Evolutionary conservation across 176 grass and related monocot genomes (phyloP), one percentile per base, ranked within the genome.

Genomic region (Saccharum spontaneum): DNA sequence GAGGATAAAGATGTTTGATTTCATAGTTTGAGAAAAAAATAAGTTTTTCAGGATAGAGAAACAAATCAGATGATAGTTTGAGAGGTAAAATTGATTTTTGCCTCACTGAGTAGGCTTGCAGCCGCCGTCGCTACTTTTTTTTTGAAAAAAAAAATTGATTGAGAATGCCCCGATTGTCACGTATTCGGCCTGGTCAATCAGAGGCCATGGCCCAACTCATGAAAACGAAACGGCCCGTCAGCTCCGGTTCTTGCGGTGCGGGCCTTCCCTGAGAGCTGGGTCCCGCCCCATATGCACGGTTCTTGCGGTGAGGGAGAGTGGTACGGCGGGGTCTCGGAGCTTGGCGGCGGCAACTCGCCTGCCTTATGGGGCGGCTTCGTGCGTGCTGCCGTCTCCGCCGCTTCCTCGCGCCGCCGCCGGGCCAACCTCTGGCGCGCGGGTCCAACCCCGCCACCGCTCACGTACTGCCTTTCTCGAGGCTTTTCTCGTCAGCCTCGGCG

Each of bases 311-410:
- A 43, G 39, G 11, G 11, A 11, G 10, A 44, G 13, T 37, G 76
- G 31, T 2, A 6, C 20, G 33, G 65, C 37, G 22, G 23, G 55
- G 61, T 4, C 41, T 54, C 31, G 34, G 40, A 64, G 78, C 52
- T 63, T 52, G 55, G 79, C 79, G 57, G 83, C 79, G 66, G 62
- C 44, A 45, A 45, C 64, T 44, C 54, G 55, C 36, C 62, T n/a
- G 31, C 43, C 46, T 39, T 8, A 91, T 91, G 90, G 86, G 86
- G 86, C 79, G 83, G 78, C 90, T 91, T 74, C 77, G 82, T 41
- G 55, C 90, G 24, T 92, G 90, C 82, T 61, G 46, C 79, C 82
- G 79, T 48, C 90, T 92, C 86, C 78, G 79, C 67, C 86, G 54
- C 68, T 79, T 88, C 59, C 78, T 85, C 73, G 66, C 34, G 48